These are phyloP conservation scores for Pseudocercospora fuligena DNA, from an alignment of 2,329 filamentous ascomycete species.

Conservation along the genomic window DNA sequence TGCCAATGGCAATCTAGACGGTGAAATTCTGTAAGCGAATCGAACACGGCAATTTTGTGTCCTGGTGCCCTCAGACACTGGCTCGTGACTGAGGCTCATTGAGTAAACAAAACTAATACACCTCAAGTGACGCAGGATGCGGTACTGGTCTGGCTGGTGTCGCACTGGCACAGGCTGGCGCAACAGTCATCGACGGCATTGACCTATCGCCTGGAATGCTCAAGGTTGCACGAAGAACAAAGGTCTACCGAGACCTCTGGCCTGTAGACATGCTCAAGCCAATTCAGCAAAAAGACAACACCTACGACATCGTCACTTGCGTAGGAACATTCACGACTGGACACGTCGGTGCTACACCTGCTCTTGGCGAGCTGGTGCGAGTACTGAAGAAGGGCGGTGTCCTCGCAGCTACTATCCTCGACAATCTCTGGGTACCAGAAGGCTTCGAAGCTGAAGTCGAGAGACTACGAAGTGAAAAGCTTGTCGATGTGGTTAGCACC, in stretches of 20 bases:
- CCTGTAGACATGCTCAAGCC: slow-evolving; percentile 54
- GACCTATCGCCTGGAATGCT: slow-evolving; percentile 62
- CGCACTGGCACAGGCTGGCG: slow-evolving; percentile 51
- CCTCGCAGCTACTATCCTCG: slow-evolving; percentile 58
- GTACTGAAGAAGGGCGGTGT: slow-evolving; percentile 54
- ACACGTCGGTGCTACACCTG: slow-evolving; percentile 57
- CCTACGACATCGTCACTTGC: slow-evolving; percentile 59
- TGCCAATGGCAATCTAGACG: slow-evolving; percentile 21
- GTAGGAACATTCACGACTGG: slow-evolving; percentile 61
- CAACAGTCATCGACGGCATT: slow-evolving; percentile 56
- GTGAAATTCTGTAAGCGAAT: slow-evolving; percentile 13
- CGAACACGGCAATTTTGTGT: background rate
- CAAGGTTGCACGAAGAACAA: slow-evolving; percentile 54
- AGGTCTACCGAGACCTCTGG: slow-evolving; percentile 53
- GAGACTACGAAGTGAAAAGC: slow-evolving; percentile 41
- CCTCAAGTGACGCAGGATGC: slow-evolving; percentile 12
- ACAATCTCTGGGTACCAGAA: slow-evolving; percentile 55
- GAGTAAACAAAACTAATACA: background rate
- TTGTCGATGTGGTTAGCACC: slow-evolving; percentile 45
- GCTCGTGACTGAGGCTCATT: background rate
- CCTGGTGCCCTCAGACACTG: background rate
- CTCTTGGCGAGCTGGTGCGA: slow-evolving; percentile 57
- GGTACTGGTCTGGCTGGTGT: slow-evolving; percentile 51
- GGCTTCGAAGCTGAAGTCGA: slow-evolving; percentile 56
- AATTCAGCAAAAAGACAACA: slow-evolving; percentile 46